phyloP scores from a whole-genome alignment of 1,284 basidiomycete species.

The Ustilago curta region DNA sequence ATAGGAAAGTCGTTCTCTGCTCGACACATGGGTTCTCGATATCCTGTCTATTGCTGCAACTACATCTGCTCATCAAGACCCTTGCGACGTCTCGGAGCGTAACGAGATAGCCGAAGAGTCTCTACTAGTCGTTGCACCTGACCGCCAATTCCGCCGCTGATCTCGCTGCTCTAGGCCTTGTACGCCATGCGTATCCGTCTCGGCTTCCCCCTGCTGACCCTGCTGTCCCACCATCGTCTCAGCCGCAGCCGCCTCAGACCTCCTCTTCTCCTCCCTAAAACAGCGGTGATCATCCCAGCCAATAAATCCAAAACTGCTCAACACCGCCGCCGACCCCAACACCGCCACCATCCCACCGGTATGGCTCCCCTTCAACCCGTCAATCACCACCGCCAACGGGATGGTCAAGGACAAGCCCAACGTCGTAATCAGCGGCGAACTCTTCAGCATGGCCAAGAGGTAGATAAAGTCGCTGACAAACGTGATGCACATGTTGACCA shows the following conservation, averaged over 20 bases:
- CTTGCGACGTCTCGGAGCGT: not conserved
- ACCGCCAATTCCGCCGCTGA: not conserved
- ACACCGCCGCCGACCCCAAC: constrained; percentile 55
- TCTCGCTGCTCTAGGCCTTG: not conserved
- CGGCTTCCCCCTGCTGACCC: not conserved
- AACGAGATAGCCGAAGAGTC: constrained; percentile 5
- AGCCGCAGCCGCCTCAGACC: not conserved
- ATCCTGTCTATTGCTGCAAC: no score
- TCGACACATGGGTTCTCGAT: no score
- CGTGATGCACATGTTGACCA: constrained; percentile 80
- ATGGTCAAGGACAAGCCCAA: constrained; percentile 95
- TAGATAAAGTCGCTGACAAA: constrained; percentile 66
- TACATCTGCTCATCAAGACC: no score
- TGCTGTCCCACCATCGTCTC: constrained; percentile 1
- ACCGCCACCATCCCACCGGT: constrained; percentile 53
- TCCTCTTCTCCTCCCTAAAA: constrained; percentile 25
- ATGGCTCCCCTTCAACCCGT: constrained; percentile 75
- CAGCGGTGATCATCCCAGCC: constrained; percentile 40
- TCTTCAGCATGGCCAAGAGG: constrained; percentile 88
- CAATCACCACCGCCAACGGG: constrained; percentile 85
- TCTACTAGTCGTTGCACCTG: not conserved
- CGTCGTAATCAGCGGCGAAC: constrained; percentile 86
- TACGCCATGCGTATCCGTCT: not conserved
- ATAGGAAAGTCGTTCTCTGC: no score
- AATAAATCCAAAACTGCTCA: constrained; percentile 54